phyloP scores from a whole-genome alignment of 179 eudicot species.

The Gypsophila paniculata region DNA sequence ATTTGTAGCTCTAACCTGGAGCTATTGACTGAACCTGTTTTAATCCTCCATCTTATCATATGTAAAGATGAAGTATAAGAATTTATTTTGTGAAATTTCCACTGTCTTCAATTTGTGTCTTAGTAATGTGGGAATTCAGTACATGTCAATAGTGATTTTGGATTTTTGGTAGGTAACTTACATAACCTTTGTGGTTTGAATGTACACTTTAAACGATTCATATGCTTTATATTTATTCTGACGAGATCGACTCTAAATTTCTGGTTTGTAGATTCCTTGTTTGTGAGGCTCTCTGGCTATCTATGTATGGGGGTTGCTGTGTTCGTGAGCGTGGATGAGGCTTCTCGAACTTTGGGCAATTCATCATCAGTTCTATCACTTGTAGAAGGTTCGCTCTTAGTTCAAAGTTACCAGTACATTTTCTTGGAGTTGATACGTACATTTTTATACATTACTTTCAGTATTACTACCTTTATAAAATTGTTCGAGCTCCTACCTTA shows the following conservation, averaged over 20 bases:
- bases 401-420: neutral
- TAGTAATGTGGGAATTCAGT: neutral
- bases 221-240: neutral
- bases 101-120: neutral
- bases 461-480: too few species aligned
- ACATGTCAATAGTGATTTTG: neutral
- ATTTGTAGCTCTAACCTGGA: constrained; percentile 1
- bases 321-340: neutral
- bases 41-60: neutral
- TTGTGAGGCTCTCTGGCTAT: constrained; percentile 4
- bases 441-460: too few species aligned
- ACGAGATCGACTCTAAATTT: neutral
- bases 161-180: neutral
- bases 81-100: neutral
- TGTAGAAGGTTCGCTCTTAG: constrained; percentile 41
- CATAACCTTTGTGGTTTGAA: neutral
- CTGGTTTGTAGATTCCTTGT: neutral
- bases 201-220: neutral
- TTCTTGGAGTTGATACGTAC: neutral
- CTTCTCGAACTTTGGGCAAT: constrained; percentile 46
- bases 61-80: neutral
- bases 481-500: neutral
- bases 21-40: neutral
- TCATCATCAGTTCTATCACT: constrained; percentile 53
- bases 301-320: neutral